phyloP scores from a whole-genome alignment of 208 protist genomes.

The Crithidia acanthocephali region DNA sequence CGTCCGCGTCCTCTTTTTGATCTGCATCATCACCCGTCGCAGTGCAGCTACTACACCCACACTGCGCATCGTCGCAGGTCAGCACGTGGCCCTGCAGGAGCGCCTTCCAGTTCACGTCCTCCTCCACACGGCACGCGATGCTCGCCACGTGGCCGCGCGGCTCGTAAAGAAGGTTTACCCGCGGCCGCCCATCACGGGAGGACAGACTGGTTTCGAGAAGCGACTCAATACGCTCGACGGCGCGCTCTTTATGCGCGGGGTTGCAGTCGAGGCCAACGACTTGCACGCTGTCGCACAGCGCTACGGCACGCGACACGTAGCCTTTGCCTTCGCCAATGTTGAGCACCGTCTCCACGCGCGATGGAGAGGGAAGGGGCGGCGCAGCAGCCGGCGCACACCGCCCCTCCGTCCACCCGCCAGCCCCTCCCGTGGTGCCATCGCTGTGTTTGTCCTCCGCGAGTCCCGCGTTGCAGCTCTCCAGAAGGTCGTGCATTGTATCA shows the following conservation, averaged over 20 bases:
- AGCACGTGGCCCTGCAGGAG: slow-evolving; percentile 61
- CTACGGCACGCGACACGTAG: slow-evolving; percentile 83
- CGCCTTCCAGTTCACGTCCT: slow-evolving; percentile 49
- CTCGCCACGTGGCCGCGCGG: slow-evolving; percentile 70
- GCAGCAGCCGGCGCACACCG: neutral
- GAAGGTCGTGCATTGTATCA: slow-evolving; percentile 59
- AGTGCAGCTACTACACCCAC: neutral
- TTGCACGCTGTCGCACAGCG: slow-evolving; percentile 79
- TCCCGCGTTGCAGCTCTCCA: slow-evolving; percentile 48
- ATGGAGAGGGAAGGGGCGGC: neutral
- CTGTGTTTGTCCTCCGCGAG: too few species aligned
- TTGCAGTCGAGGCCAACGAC: slow-evolving; percentile 92
- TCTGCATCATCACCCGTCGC: neutral
- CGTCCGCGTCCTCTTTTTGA: neutral
- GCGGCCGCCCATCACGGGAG: slow-evolving; percentile 28
- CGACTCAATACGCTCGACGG: slow-evolving; percentile 59
- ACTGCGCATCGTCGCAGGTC: slow-evolving; percentile 27
- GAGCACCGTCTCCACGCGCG: slow-evolving; percentile 61
- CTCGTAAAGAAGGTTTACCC: slow-evolving; percentile 78
- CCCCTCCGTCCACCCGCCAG: neutral
- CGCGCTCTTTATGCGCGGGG: slow-evolving; percentile 78
- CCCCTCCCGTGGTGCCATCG: too few species aligned
- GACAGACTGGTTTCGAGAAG: slow-evolving; percentile 56
- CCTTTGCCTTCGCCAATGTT: slow-evolving; percentile 94
- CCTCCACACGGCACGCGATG: slow-evolving; percentile 65